phyloP scores from a whole-genome alignment of 2,329 filamentous ascomycete genomes.

The Huntiella omanensis region DNA sequence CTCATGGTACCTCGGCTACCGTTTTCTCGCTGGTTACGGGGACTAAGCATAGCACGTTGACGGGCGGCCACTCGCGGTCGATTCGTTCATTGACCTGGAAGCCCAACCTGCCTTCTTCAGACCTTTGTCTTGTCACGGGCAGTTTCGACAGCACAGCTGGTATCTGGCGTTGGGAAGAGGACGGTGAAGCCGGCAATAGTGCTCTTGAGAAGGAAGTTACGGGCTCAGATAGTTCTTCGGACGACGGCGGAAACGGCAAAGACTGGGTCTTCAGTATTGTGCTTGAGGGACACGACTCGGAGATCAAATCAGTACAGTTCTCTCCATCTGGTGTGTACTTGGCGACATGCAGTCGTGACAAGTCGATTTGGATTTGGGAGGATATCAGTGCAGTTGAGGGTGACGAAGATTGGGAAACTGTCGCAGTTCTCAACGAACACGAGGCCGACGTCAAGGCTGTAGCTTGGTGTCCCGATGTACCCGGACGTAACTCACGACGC shows the following conservation, averaged over 20 bases:
- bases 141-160: conserved; percentile 89
- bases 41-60: conserved; percentile 57
- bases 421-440: conserved; percentile 87
- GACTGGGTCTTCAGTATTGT: conserved; percentile 90
- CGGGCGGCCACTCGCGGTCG: conserved; percentile 77
- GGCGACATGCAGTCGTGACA: conserved; percentile 81
- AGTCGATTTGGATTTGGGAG: conserved; percentile 97
- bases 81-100: conserved; percentile 83
- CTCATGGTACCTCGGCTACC: conserved; percentile 70
- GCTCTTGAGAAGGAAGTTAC: conserved; percentile 12
- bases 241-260: conserved; percentile 43
- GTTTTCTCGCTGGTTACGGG: conserved; percentile 76
- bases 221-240: conserved; percentile 18
- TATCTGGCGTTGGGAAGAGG: conserved; percentile 48
- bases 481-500: conserved; percentile 25
- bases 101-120: conserved; percentile 39
- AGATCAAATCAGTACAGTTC: conserved; percentile 69
- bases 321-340: conserved; percentile 57
- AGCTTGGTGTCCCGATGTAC: conserved; percentile 64
- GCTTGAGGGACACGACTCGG: conserved; percentile 84
- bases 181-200: conserved; percentile 5
- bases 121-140: conserved; percentile 71
- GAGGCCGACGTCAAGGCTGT: conserved; percentile 91
- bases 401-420: conserved; percentile 91
- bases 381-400: conserved; percentile 55